phyloP scores from a whole-genome alignment of 192 early-diverging fungal genomes.

The Umbelopsis ramanniana region DNA sequence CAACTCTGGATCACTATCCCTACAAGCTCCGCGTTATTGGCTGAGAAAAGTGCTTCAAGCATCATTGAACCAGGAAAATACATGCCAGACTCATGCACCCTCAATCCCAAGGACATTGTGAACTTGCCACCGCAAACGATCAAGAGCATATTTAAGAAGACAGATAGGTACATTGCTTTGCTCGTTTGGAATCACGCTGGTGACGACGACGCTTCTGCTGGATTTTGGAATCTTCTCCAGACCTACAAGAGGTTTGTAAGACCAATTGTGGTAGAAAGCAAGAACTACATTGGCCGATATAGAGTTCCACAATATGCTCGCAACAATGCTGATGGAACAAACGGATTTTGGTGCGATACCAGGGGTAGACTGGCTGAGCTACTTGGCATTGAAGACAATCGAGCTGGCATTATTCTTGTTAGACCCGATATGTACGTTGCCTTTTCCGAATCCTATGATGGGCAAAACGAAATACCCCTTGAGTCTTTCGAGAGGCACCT shows the following conservation, averaged over 20 bases:
- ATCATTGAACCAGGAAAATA: conserved; percentile 14
- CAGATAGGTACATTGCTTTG: not conserved
- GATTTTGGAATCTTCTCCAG: not conserved
- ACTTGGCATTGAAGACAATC: not conserved
- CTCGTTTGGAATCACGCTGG: conserved; percentile 2
- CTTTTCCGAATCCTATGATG: not conserved
- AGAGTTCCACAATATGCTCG: not conserved
- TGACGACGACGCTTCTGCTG: not conserved
- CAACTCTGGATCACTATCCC: conserved; percentile 1
- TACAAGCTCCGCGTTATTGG: not conserved
- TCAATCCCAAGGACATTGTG: not conserved
- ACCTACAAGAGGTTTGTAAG: not conserved
- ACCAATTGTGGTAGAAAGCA: conserved; percentile 4
- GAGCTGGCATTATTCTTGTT: not conserved
- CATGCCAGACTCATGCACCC: not conserved
- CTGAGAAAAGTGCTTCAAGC: not conserved
- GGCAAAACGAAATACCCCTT: not conserved
- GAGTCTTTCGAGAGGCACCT: not conserved
- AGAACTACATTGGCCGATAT: not conserved
- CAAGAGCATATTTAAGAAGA: not conserved
- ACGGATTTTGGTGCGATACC: conserved; percentile 13
- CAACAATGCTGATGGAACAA: not conserved
- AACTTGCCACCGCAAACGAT: not conserved
- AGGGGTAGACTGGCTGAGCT: not conserved
- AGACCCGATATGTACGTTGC: conserved; percentile 15